Percentiles rank a stretch among this genome's conserved stretches.
phyloP scores from a whole-genome alignment of 176 grass and related monocot species.

The Ensete ventricosum region DNA sequence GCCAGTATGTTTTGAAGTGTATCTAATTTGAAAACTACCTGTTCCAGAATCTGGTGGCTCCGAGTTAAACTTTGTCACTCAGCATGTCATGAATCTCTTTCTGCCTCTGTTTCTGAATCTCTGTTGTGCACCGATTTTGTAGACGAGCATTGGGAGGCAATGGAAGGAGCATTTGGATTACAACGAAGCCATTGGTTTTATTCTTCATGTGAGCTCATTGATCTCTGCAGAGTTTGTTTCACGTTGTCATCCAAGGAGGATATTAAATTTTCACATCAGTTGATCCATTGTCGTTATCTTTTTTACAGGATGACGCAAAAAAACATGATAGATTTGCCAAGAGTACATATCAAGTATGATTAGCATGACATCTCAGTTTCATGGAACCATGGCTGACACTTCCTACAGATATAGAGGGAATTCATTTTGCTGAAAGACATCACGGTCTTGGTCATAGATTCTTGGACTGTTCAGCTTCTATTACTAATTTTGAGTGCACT shows the following conservation, averaged over 20 bases:
- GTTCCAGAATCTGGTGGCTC: not conserved
- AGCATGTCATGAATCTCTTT: not conserved
- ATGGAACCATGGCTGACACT: not conserved
- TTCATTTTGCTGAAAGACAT: not conserved
- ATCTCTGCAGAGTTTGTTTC: not conserved
- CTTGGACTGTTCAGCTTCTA: not conserved
- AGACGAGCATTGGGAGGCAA: slow-evolving; percentile 23
- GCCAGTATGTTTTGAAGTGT: not conserved
- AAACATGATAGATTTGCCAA: slow-evolving; percentile 16
- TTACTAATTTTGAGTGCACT: not conserved
- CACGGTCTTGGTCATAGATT: not conserved
- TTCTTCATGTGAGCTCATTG: slow-evolving; percentile 7
- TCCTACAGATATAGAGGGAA: not conserved
- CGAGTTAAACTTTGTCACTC: not conserved
- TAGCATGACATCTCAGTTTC: not conserved
- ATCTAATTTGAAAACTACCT: not conserved
- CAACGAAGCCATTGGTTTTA: slow-evolving; percentile 14
- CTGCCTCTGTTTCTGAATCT: not conserved
- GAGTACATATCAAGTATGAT: slow-evolving; percentile 9
- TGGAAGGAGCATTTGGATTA: slow-evolving; percentile 13
- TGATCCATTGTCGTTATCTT: not conserved
- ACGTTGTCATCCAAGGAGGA: not conserved
- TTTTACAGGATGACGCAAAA: slow-evolving; percentile 17
- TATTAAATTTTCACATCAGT: not conserved
- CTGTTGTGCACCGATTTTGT: not conserved